A percentile compares a stretch with the other conserved stretches of the same genome.
phyloP scores from a whole-genome alignment of 768 basidiomycete species.

The Dacryopinax primogenitus region DNA sequence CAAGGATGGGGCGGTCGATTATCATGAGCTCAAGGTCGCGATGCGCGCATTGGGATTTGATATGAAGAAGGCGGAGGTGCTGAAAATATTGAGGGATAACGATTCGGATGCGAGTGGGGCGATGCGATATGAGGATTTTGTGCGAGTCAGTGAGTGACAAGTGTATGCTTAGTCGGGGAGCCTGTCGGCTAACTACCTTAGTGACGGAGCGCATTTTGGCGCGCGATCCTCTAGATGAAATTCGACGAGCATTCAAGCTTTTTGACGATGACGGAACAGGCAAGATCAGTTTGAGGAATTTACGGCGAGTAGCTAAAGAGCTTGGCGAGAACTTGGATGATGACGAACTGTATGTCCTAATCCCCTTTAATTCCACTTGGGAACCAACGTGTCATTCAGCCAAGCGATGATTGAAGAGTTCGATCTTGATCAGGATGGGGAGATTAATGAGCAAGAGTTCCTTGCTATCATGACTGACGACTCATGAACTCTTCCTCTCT shows the following conservation, averaged over 20 bases:
- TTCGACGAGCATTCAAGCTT: constrained; percentile 86
- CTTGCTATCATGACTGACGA: constrained; percentile 96
- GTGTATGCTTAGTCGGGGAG: constrained; percentile 25
- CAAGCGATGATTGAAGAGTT: constrained; percentile 99
- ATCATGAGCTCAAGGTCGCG: constrained; percentile 97
- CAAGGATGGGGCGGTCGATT: constrained; percentile 91
- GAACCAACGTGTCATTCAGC: constrained; percentile 35
- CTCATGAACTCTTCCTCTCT: constrained; percentile 14
- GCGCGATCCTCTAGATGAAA: constrained; percentile 93
- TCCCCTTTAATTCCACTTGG: neutral
- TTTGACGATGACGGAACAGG: constrained; percentile 96
- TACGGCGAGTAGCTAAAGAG: constrained; percentile 89
- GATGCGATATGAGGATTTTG: constrained; percentile 90
- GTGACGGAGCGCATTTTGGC: constrained; percentile 91
- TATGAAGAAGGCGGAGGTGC: constrained; percentile 93
- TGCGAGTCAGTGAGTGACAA: constrained; percentile 65
- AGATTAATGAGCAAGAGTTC: constrained; percentile 94
- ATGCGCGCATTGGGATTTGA: constrained; percentile 98
- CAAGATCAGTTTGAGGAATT: constrained; percentile 81
- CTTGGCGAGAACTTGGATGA: constrained; percentile 91
- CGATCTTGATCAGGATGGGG: constrained; percentile 94
- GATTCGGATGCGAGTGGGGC: constrained; percentile 69
- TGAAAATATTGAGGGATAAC: constrained; percentile 85
- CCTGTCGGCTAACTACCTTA: constrained; percentile 24
- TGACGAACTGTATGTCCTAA: constrained; percentile 73